Conservation (phyloP, 805 yeast species). For the Alloascoidea africana region DNA sequence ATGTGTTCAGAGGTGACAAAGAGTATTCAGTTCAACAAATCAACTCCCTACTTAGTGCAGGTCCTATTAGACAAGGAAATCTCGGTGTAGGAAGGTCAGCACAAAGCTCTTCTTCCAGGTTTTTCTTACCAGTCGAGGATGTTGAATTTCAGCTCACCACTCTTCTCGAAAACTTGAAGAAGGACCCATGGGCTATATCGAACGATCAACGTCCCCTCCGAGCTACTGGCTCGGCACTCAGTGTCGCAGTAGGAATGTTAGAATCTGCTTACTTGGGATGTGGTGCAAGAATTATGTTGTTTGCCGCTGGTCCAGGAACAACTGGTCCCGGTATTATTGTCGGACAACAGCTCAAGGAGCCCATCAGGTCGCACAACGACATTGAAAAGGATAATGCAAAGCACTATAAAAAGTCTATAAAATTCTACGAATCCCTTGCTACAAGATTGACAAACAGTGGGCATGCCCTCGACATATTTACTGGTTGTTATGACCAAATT, state of each 20-base stretch:
- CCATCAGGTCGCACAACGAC: constrained; percentile 94
- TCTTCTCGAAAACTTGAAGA: constrained; percentile 60
- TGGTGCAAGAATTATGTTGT: constrained; percentile 81
- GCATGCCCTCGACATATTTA: constrained; percentile 79
- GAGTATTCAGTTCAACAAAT: constrained; percentile 48
- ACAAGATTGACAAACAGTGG: constrained; percentile 56
- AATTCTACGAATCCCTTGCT: constrained; percentile 65
- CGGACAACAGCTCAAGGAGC: constrained; percentile 81
- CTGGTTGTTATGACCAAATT: constrained; percentile 92
- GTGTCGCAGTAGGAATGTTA: constrained; percentile 67
- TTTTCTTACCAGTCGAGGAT: constrained; percentile 57
- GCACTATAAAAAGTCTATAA: constrained; percentile 74
- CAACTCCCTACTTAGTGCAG: constrained; percentile 45
- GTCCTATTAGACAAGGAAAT: background rate
- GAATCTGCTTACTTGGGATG: constrained; percentile 74
- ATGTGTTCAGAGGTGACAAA: constrained; percentile 79
- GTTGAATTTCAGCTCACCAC: constrained; percentile 76
- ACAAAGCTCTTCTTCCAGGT: constrained; percentile 39
- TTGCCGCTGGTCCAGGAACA: constrained; percentile 93
- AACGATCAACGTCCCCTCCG: constrained; percentile 71
- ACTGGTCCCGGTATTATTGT: constrained; percentile 92
- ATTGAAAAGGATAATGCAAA: constrained; percentile 83
- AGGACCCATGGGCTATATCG: constrained; percentile 82
- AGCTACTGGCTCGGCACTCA: constrained; percentile 86
- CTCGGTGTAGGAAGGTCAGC: constrained; percentile 3